Conservation (phyloP, 2,329 filamentous ascomycete genomes). For the Monilinia fructicola region DNA sequence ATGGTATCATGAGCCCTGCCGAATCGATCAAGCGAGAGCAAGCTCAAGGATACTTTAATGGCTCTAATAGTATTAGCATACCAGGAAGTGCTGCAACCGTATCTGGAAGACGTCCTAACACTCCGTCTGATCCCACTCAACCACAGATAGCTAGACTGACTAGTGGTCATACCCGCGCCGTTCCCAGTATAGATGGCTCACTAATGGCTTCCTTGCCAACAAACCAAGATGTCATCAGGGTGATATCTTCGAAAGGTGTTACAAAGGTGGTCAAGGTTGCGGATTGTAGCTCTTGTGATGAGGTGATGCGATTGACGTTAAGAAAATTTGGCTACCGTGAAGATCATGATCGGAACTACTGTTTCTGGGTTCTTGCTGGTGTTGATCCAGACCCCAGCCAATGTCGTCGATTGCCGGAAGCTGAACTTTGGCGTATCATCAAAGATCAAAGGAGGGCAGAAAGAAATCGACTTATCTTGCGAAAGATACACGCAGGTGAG, state of each 20-base stretch:
- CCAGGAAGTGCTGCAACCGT: constrained; percentile 51
- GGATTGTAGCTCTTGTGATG: constrained; percentile 86
- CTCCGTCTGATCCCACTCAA: constrained; percentile 55
- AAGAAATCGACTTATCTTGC: constrained; percentile 83
- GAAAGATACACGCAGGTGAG: constrained; percentile 89
- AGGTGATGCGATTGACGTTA: constrained; percentile 86
- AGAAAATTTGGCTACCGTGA: constrained; percentile 86
- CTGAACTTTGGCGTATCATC: constrained; percentile 87
- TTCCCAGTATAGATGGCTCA: constrained; percentile 80
- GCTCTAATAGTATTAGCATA: constrained; percentile 47
- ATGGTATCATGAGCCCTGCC: constrained; percentile 58
- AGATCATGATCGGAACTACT: constrained; percentile 91
- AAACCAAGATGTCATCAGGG: constrained; percentile 85
- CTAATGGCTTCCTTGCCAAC: constrained; percentile 82
- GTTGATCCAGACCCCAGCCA: constrained; percentile 78
- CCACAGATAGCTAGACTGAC: constrained; percentile 62
- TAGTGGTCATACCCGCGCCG: constrained; percentile 71
- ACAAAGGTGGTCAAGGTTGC: constrained; percentile 94
- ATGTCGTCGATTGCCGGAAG: constrained; percentile 80
- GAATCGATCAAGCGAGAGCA: constrained; percentile 53
- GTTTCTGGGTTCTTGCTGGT: constrained; percentile 90
- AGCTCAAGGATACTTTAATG: constrained; percentile 53
- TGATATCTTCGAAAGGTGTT: constrained; percentile 87
- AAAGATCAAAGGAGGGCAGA: constrained; percentile 83
- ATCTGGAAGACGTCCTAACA: constrained; percentile 56